phyloP scores from a whole-genome alignment of 1,284 basidiomycete genomes.

The Porodaedalea pini region DNA sequence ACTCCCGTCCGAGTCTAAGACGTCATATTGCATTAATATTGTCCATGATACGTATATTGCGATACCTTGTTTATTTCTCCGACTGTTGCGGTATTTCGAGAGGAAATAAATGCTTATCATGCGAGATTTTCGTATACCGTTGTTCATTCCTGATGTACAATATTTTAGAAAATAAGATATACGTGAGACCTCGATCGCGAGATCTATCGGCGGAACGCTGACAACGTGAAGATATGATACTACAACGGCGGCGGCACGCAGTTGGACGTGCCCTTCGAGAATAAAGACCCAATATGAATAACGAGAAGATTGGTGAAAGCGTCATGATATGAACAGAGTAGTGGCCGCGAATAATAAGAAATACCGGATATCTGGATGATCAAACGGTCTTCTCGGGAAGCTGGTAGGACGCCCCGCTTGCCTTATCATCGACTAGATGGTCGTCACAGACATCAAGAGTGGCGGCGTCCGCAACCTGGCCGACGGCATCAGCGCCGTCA shows the following conservation, averaged over 20 bases:
- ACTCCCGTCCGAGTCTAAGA: too few species aligned
- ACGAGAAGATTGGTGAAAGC: background rate
- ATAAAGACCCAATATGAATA: background rate
- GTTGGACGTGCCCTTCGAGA: background rate
- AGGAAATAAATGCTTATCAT: background rate
- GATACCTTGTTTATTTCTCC: background rate
- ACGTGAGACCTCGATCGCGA: background rate
- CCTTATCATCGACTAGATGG: constrained; percentile 3
- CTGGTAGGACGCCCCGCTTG: background rate
- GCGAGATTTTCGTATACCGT: background rate
- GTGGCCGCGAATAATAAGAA: too few species aligned
- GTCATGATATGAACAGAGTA: too few species aligned
- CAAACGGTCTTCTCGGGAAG: constrained; percentile 1
- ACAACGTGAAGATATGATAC: background rate
- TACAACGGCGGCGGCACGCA: background rate
- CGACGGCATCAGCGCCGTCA: constrained; percentile 35
- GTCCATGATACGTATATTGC: too few species aligned
- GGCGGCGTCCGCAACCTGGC: constrained; percentile 24
- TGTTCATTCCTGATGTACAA: background rate
- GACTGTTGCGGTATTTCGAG: background rate
- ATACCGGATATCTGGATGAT: background rate
- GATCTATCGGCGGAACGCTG: background rate
- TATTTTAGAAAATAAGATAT: background rate
- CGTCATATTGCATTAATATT: background rate
- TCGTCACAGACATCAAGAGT: constrained; percentile 13